A percentile compares a stretch with the other conserved stretches of the same genome.
These are phyloP conservation scores for Tilletia caries DNA, from an alignment of 1,284 basidiomycete species.

Conservation along the genomic window DNA sequence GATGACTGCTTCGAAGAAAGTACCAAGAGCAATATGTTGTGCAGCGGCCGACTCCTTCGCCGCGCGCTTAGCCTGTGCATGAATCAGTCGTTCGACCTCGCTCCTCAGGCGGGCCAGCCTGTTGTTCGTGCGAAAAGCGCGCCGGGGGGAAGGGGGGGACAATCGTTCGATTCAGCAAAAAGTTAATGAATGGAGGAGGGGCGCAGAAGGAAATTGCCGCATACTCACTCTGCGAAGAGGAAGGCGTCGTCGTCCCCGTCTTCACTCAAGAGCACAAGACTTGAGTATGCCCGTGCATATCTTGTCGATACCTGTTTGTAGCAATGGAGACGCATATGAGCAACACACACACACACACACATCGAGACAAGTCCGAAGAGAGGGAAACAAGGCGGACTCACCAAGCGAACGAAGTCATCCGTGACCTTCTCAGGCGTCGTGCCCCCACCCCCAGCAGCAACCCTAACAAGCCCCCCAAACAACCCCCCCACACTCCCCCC, in stretches of 20 bases:
- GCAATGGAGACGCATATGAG: too few relatives aligned
- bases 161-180: neutral
- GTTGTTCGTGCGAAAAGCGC: too few relatives aligned
- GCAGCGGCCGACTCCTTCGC: neutral
- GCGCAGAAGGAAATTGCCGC: neutral
- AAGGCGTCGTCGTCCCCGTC: constrained; percentile 13
- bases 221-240: constrained; percentile 4
- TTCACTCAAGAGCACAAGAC: constrained; percentile 11
- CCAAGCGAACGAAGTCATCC: constrained; percentile 15
- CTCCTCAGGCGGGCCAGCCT: constrained; percentile 13
- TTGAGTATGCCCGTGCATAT: constrained; percentile 7
- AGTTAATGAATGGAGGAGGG: neutral
- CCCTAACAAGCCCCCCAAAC: constrained; percentile 11
- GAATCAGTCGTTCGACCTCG: constrained; percentile 12
- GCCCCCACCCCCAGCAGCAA: constrained; percentile 1
- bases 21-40: constrained; percentile 3
- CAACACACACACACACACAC: too few relatives aligned
- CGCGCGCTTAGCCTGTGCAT: constrained; percentile 13
- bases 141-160: neutral
- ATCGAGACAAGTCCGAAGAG: neutral
- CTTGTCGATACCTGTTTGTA: neutral
- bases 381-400: neutral
- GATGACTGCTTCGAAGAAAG: constrained; percentile 12
- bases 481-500: neutral
- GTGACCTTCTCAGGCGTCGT: constrained; percentile 10